A percentile compares a stretch with the other conserved stretches of the same genome.
phyloP scores from a whole-genome alignment of 2,329 filamentous ascomycete genomes.

The Aspergillus brasiliensis region DNA sequence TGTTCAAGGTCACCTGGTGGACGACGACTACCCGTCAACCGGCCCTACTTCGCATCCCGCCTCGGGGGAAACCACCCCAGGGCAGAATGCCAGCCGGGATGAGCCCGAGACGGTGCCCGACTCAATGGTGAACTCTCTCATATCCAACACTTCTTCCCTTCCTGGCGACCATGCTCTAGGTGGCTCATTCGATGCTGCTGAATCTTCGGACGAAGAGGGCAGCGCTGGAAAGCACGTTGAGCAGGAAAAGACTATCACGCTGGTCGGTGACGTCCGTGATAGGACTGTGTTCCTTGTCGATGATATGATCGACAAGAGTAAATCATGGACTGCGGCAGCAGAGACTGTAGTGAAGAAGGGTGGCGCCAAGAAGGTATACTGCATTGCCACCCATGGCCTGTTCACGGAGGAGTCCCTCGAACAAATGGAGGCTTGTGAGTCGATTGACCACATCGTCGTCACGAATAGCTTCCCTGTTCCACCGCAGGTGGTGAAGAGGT shows the following conservation, averaged over 20 bases:
- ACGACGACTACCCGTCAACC: slow-evolving; percentile 86
- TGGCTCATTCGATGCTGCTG: slow-evolving; percentile 80
- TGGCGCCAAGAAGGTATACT: slow-evolving; percentile 89
- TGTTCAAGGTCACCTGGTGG: slow-evolving; percentile 91
- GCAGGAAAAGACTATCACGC: slow-evolving; percentile 90
- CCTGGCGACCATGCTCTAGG: slow-evolving; percentile 73
- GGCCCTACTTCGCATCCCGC: slow-evolving; percentile 63
- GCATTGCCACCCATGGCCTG: slow-evolving; percentile 93
- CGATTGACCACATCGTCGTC: slow-evolving; percentile 90
- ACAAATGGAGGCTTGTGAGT: slow-evolving; percentile 87
- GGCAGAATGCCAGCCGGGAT: slow-evolving; percentile 51
- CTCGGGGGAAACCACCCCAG: slow-evolving; percentile 57
- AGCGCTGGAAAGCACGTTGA: slow-evolving; percentile 61
- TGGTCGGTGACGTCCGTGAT: slow-evolving; percentile 92
- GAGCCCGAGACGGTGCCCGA: slow-evolving; percentile 65
- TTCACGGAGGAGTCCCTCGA: slow-evolving; percentile 88
- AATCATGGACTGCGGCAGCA: slow-evolving; percentile 94
- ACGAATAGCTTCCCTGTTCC: slow-evolving; percentile 96
- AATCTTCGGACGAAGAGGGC: slow-evolving; percentile 84
- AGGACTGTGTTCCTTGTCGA: slow-evolving; percentile 92
- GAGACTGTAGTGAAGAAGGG: slow-evolving; percentile 95
- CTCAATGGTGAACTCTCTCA: slow-evolving; percentile 78
- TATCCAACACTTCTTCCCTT: slow-evolving; percentile 78
- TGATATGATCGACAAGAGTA: slow-evolving; percentile 98
- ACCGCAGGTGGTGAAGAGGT: slow-evolving; percentile 68